Base-by-base conservation (phyloP, 768 basidiomycete species). In the Mycena pura region DNA sequence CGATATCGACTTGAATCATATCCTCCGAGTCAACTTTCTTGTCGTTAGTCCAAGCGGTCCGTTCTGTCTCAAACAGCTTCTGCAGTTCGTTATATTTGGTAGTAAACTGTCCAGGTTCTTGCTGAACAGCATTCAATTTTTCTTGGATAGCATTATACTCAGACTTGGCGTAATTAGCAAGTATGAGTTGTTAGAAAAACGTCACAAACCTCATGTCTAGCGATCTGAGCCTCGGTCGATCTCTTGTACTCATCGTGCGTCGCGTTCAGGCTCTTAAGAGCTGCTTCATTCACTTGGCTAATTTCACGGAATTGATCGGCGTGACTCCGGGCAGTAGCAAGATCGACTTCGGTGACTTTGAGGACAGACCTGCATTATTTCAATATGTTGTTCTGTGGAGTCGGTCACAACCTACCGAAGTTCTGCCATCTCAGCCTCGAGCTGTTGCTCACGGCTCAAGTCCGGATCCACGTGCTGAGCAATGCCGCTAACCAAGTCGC, bases 261-360 rank as follows among this genome's bases (percentile, higher is more conserved):
- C 0, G 78, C 67, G 56, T 87, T 92, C 40, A 95, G 74, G 29
- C 84, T 83, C 27, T 84, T 79, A 7, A 96, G 78, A 9, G 93
- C 91, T 63, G 83, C 83, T 72, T 95, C 94, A 67, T 84, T 93
- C 0, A 92, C 90, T 68, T 89, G 85, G 61, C 90, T 90, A 66
- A 96, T 95, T 64, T 91, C 88, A 70, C 92, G 85, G 84, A 90
- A 95, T 72, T 95, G 94, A 60, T 90, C 84, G 27, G 90, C 87
- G 68, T 94, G 91, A 43, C 76, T 84, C 55, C 84, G 83, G 1
- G 92, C 88, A 19, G 85, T 78, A 10, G 86, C 80, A 32, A 94
- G 82, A 65, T 95, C 93, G 22, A 91, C 82, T 72, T 95, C 87
- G 2, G 89, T 81, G 2, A 92, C 81, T 75, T 92, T 93, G 50